Evolutionary conservation across 768 basidiomycete species (phyloP).

Genomic region (Sporobolomyces roseus): DNA sequence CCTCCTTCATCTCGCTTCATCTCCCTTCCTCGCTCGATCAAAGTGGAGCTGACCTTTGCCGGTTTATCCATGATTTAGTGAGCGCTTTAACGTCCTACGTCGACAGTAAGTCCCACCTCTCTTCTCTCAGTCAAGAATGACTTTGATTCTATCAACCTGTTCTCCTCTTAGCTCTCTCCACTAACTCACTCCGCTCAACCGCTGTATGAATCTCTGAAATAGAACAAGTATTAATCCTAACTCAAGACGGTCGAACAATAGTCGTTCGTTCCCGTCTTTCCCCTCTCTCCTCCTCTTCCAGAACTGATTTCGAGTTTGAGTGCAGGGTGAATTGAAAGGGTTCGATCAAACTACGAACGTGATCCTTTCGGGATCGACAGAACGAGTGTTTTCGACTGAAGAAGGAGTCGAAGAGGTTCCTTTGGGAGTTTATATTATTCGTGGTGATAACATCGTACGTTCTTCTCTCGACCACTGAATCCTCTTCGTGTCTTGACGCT

Average conservation of each 20-base stretch:
- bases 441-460: slow-evolving; percentile 95
- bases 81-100: slow-evolving; percentile 87
- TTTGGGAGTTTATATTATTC: slow-evolving; percentile 91
- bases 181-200: background rate
- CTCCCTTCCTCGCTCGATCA: background rate
- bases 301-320: background rate
- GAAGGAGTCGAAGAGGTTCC: slow-evolving; percentile 92
- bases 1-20: background rate
- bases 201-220: background rate
- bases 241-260: slow-evolving; percentile 93
- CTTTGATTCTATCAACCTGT: background rate
- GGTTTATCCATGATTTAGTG: slow-evolving; percentile 55
- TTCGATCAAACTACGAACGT: slow-evolving; percentile 95
- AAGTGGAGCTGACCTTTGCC: background rate
- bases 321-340: slow-evolving; percentile 80
- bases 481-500: too few relatives aligned
- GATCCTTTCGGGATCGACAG: slow-evolving; percentile 87
- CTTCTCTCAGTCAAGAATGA: background rate
- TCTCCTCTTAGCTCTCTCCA: background rate
- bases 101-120: slow-evolving; percentile 59
- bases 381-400: slow-evolving; percentile 82
- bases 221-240: slow-evolving; percentile 88
- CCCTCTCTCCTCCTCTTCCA: background rate
- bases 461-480: too few relatives aligned
- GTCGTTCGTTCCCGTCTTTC: slow-evolving; percentile 59